Evolutionary conservation across 2,329 filamentous ascomycete genomes (phyloP).

Genomic region (Byssothecium circinans): DNA sequence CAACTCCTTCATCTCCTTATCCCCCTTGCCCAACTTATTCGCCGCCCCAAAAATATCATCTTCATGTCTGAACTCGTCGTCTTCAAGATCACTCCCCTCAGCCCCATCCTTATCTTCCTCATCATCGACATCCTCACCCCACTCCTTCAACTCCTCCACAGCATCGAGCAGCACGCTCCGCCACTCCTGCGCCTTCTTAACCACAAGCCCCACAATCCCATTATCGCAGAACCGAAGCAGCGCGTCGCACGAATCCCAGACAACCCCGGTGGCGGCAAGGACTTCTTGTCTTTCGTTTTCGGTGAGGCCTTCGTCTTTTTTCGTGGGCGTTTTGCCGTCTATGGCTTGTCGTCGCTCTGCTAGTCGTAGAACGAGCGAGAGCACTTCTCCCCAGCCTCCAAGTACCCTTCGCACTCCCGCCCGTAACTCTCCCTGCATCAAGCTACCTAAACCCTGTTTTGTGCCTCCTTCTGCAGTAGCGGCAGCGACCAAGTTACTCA

Average conservation of each 20-base stretch:
- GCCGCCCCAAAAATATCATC: constrained; percentile 69
- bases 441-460: constrained; percentile 29
- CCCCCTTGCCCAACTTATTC: constrained; percentile 59
- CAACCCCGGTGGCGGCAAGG: constrained; percentile 68
- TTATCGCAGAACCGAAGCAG: constrained; percentile 64
- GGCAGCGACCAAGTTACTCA: constrained; percentile 71
- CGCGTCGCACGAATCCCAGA: constrained; percentile 84
- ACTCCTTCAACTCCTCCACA: constrained; percentile 82
- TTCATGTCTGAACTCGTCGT: constrained; percentile 54
- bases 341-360: constrained; percentile 53
- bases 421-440: constrained; percentile 66
- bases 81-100: constrained; percentile 42
- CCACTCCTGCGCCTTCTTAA: constrained; percentile 72
- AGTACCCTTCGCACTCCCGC: constrained; percentile 63
- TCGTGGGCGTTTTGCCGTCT: neutral
- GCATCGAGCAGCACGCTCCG: constrained; percentile 78
- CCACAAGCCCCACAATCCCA: constrained; percentile 71
- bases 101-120: constrained; percentile 55
- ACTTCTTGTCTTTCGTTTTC: constrained; percentile 46
- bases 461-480: constrained; percentile 21
- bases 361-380: constrained; percentile 62
- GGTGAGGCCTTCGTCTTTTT: constrained; percentile 23
- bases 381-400: constrained; percentile 62
- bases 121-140: constrained; percentile 72
- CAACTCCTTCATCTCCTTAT: constrained; percentile 67